A percentile compares a stretch with the other conserved stretches of the same genome.
Evolutionary conservation across 2,329 filamentous ascomycete species (phyloP).

Genomic region (Stenocarpella maydis): DNA sequence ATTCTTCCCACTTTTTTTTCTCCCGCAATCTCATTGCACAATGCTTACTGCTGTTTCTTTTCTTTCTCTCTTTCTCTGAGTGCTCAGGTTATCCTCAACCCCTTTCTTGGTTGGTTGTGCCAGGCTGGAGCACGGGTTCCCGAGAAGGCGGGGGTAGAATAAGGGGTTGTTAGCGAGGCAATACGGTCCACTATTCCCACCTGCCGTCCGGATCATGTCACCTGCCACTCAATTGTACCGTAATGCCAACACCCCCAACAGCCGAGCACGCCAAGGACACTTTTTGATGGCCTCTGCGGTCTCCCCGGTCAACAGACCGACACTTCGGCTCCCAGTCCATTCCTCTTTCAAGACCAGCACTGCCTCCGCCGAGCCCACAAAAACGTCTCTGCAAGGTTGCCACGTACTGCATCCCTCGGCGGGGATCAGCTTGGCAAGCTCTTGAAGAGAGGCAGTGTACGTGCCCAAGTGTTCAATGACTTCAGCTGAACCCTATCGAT

Average conservation of each 20-base stretch:
- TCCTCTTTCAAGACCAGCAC: neutral
- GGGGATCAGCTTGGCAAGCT: too few species aligned
- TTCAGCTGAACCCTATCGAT: too few species aligned
- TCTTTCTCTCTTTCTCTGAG: neutral
- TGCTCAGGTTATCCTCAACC: neutral
- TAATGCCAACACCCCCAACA: neutral
- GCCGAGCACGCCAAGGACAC: neutral
- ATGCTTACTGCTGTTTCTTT: conserved; percentile 17
- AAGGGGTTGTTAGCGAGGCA: neutral
- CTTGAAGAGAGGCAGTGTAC: too few species aligned
- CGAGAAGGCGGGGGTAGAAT: neutral
- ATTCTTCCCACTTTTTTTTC: conserved; percentile 16
- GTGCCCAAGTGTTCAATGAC: too few species aligned
- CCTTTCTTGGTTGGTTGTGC: conserved; percentile 6
- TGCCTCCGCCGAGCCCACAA: neutral
- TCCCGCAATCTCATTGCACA: conserved; percentile 25
- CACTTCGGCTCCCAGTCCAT: neutral
- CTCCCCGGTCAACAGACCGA: neutral
- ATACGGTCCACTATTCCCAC: neutral
- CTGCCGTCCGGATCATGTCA: too few species aligned
- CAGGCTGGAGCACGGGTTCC: neutral
- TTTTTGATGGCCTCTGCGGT: neutral
- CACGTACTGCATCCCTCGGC: neutral
- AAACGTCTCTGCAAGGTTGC: neutral
- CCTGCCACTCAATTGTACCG: neutral